Base-by-base conservation (phyloP, 108 stramenopile genomes). In the Aurantiochytrium sp. region DNA sequence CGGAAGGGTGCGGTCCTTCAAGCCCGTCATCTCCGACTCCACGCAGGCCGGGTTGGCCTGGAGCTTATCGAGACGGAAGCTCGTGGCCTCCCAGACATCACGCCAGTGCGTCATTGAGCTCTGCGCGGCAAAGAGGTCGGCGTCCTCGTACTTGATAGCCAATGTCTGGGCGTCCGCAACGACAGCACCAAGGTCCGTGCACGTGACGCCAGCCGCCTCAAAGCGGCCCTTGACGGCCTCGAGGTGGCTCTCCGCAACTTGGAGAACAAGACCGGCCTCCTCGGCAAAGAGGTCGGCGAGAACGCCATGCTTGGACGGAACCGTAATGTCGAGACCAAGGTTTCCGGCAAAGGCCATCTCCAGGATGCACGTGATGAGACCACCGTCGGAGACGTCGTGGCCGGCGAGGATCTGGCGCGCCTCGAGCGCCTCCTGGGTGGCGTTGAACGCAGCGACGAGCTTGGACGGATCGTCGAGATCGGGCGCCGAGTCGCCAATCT, bases 301-400 rank as follows among this genome's bases (percentile, higher is more conserved):
- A 16, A 59, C 51, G 60, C 35, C 60, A 6, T 29, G 5, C 60
- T 5, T 6, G 0, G 76, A 58, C 44, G 97, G 96, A 29, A 98
- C 88, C 71, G 93, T 91, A 23, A 97, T 96, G 49, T 95, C 93
- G 45, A 99, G 91, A 58, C 97, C 96, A 92, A 98, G 97, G 91
- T 98, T 97, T 60, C 99, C 99, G 5, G 98, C 96, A 90, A 99
- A 97, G 4, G 99, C 99, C 99, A 99, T 99, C 92, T 99, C 98
- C 88, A 98, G 90, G 59, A 97, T 89, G 6, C 95, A 92, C 49
- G 96, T 96, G 42, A 93, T 94, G 71, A 99, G 91, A 49, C 98
- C 98, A 60, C 98, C 98, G 94, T 99, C 98, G 43, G 97, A 97
- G 76, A 97, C 93, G 92, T 99, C 98, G 90, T 99, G 98, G 1